Percentiles rank a stretch among this genome's conserved stretches.
Evolutionary conservation across 495 filamentous ascomycete species (phyloP).

Genomic region (Extremus antarcticus): DNA sequence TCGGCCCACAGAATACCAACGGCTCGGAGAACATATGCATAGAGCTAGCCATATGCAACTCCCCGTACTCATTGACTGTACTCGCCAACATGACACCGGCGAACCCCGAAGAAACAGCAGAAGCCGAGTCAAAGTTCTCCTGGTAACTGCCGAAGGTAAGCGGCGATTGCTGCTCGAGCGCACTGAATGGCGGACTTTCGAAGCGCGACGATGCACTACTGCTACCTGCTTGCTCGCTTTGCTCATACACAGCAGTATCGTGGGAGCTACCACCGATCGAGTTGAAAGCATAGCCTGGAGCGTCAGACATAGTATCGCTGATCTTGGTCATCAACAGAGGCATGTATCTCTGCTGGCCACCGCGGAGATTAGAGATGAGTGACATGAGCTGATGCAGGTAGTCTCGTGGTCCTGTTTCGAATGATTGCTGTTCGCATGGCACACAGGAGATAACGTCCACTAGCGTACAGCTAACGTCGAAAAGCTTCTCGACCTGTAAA

Average conservation of each 20-base stretch:
- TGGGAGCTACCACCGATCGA: background rate
- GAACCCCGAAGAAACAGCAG: background rate
- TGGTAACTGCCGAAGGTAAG: background rate
- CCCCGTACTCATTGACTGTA: background rate
- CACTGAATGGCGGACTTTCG: conserved; percentile 4
- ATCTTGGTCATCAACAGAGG: conserved; percentile 61
- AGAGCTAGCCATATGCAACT: background rate
- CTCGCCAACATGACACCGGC: background rate
- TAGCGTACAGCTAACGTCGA: conserved; percentile 62
- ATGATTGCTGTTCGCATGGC: conserved; percentile 42
- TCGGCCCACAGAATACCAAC: background rate
- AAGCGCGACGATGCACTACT: conserved; percentile 7
- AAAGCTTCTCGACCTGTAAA: conserved; percentile 59
- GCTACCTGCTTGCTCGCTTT: conserved; percentile 2
- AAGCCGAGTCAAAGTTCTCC: background rate
- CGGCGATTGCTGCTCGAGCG: background rate
- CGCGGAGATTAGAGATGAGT: conserved; percentile 56
- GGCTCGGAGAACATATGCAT: background rate
- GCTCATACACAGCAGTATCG: conserved; percentile 4
- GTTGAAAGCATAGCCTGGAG: conserved; percentile 7
- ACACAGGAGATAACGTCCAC: conserved; percentile 62
- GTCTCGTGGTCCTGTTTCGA: conserved; percentile 54
- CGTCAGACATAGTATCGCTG: conserved; percentile 50
- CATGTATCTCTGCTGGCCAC: conserved; percentile 57
- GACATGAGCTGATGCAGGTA: conserved; percentile 59